Base-by-base conservation (phyloP, 169 alveolate genomes). In the Condylostoma magnum region DNA sequence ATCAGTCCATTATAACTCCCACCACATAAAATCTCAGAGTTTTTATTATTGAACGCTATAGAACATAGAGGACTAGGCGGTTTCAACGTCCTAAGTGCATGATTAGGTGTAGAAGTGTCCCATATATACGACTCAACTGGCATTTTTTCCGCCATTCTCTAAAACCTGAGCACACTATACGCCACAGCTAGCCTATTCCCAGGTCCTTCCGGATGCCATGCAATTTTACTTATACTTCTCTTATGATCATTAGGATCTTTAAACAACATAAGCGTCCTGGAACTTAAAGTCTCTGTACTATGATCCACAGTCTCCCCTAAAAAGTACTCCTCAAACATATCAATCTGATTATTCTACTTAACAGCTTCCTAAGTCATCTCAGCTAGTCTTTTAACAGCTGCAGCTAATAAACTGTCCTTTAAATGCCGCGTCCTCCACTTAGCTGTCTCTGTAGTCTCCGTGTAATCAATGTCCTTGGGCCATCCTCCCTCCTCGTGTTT, bases 201-300 rank as follows among this genome's bases (percentile, higher is more conserved):
- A 43, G 92, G 88, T 48, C 95, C 85, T 47, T 95, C 98, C 34
- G 98, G 98, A 66, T 91, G 91, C 97, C 97, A 95, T 22, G 95
- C 83, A 41, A 93, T 90, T 80, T 90, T 86, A 6, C 94, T 80
- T 12, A 90, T 95, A 25, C 94, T 73, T 69, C 98, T 83, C 51
- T 86, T 89, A 44, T 81, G 71, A 34, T 70, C 87, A 57, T 88
- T 80, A 10, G 86, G 90, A 73, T 89, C 92, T 63, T 83, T 78
- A 67, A 92, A 94, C 31, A 92, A 84, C 94, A 87, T 90, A 27
- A 91, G 69, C 0, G 95, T 89, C 71, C 84, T 90, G 0, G 96
- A 80, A 6, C 92, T 82, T 3, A 92, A 79, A 48, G 89, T 94
- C 63, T 92, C 95, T 22, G 90, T 84, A 1, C 83, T 67, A 60